Conservation (phyloP, 1,284 basidiomycete species). For the Apiotrichum gracile region DNA sequence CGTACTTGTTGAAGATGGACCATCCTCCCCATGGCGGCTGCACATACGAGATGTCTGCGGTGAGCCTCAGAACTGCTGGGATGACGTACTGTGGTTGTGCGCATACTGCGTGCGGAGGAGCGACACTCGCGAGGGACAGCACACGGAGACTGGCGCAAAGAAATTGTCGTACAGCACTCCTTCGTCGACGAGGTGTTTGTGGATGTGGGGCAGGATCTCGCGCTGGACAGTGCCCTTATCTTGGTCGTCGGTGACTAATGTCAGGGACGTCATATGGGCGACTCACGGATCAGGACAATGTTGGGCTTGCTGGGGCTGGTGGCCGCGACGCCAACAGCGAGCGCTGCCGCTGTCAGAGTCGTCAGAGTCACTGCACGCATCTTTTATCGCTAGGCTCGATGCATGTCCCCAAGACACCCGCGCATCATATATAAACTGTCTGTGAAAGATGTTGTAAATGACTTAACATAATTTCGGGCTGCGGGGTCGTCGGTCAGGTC, state of each 20-base stretch:
- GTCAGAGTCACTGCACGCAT: background rate
- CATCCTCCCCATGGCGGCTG: slow-evolving; percentile 30
- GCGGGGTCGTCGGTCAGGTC: no score
- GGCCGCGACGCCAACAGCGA: background rate
- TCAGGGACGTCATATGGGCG: background rate
- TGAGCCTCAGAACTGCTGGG: no score
- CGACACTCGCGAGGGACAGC: slow-evolving; percentile 31
- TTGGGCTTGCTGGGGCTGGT: slow-evolving; percentile 15
- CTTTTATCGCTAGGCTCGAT: no score
- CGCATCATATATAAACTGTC: no score
- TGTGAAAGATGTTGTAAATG: no score
- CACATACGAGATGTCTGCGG: no score
- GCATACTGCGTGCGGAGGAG: slow-evolving; percentile 31
- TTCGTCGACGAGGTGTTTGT: slow-evolving; percentile 21
- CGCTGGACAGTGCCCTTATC: slow-evolving; percentile 18
- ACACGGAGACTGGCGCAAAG: slow-evolving; percentile 29
- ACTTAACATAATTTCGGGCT: no score
- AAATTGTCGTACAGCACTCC: slow-evolving; percentile 27
- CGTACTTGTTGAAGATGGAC: slow-evolving; percentile 30
- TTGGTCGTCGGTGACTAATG: slow-evolving; percentile 28
- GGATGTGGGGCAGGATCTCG: slow-evolving; percentile 18
- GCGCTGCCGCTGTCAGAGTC: background rate
- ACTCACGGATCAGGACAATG: slow-evolving; percentile 28
- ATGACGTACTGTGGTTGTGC: slow-evolving; percentile 38
- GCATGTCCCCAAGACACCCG: no score